Evolutionary conservation across 768 basidiomycete genomes (phyloP), one percentile per base, ranked within the genome.

Genomic region (Amanita rimosa): DNA sequence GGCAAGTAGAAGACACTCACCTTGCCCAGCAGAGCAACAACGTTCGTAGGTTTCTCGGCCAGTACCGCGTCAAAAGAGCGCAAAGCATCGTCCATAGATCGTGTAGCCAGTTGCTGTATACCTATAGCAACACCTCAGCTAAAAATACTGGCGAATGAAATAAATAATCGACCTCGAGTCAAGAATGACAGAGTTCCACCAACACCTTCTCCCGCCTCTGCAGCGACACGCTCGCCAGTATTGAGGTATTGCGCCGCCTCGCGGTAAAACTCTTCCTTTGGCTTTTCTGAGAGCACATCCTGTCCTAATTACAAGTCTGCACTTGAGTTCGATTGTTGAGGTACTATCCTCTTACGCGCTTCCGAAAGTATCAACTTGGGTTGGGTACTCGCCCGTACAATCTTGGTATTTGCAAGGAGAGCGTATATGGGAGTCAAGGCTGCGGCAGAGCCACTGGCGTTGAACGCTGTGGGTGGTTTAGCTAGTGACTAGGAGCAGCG

Each of bases 1-100:
- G 34, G 4, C 5, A 5, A 17, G 19, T 4, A 11, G 22, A 39
- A n/a, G 27, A n/a, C 41, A 58, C 64, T 24, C 42, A 85, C 91
- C 70, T 94, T 91, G 48, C 92, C 93, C 7, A 92, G 71, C 4
- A 95, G 69, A 0, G 94, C 93, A 31, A 94, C 78, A 4, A 96
- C 60, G 59, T 98, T 95, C 14, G 83, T 88, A 0, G 93, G 87
- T 57, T 85, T 85, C 53, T 79, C 72, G 2, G 69, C 69, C 7
- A 97, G 71, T 8, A 95, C 82, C 21, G 75, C 75, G 11, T 95
- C 88, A 56, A 96, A 94, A 1, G 84, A 78, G 16, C 81, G 75
- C 55, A 83, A 65, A 0, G 94, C 93, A 51, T 89, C 83, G 33
- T 93, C 84, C 71, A 91, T 78, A 13, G 81, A 76, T 17, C 87